A percentile compares a stretch with the other conserved stretches of the same genome.
Evolutionary conservation across 805 yeast species (phyloP).

Genomic region (Ogataea zsoltii): DNA sequence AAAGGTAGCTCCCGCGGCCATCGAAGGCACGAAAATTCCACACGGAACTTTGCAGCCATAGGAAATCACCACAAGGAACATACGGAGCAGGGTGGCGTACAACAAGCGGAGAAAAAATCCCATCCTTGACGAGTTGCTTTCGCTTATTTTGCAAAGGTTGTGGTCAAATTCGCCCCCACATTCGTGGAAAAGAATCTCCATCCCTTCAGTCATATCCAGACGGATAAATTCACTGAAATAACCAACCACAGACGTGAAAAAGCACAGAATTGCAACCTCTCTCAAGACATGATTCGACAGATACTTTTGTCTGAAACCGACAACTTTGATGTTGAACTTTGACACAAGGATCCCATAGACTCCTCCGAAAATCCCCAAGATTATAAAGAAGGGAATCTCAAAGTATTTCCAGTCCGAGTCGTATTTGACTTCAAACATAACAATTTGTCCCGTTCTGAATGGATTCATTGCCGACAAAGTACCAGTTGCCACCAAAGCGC

Average conservation of each 20-base stretch:
- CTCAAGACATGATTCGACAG: constrained; percentile 57
- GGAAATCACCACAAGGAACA: constrained; percentile 72
- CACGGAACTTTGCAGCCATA: constrained; percentile 96
- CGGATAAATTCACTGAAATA: constrained; percentile 81
- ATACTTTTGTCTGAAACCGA: constrained; percentile 72
- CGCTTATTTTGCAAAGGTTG: constrained; percentile 38
- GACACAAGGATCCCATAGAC: constrained; percentile 79
- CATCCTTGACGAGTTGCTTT: constrained; percentile 26
- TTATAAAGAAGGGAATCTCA: constrained; percentile 77
- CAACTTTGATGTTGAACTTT: constrained; percentile 72
- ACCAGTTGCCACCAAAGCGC: constrained; percentile 84
- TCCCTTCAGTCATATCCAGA: constrained; percentile 92
- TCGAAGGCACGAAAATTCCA: constrained; percentile 96
- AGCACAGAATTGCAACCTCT: constrained; percentile 70
- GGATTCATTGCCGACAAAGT: constrained; percentile 83
- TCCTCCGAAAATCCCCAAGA: constrained; percentile 91
- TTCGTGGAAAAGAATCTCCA: constrained; percentile 87
- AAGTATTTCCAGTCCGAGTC: constrained; percentile 83
- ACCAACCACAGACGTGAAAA: constrained; percentile 71
- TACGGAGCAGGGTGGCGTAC: constrained; percentile 72
- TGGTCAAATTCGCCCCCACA: constrained; percentile 52
- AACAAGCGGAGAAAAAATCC: constrained; percentile 52
- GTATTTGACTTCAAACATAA: constrained; percentile 87
- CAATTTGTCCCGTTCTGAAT: constrained; percentile 91
- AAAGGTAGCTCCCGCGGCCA: constrained; percentile 95